Percentiles rank a stretch among this genome's conserved stretches.
Evolutionary conservation across 352 stramenopile species (phyloP).

Genomic region (Globisporangium yorkense): DNA sequence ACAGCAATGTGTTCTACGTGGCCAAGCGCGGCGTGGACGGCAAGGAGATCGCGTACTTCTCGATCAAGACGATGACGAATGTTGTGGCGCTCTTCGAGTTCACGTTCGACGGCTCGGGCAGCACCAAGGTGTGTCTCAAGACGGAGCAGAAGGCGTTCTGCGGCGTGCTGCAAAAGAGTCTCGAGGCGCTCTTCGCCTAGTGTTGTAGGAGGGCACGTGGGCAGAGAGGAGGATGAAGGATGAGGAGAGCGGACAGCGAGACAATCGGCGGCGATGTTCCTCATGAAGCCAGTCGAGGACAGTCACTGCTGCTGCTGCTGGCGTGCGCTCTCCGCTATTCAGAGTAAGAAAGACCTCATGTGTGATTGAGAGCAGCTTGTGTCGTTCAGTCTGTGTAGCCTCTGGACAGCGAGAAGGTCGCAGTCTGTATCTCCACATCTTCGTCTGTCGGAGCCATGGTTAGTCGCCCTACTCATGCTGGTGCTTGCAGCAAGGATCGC

Average conservation of each 20-base stretch:
- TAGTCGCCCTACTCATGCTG: no score
- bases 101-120: slow-evolving; percentile 92
- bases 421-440: no score
- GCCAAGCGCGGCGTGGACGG: slow-evolving; percentile 90
- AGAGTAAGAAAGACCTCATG: neutral
- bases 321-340: neutral
- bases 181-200: slow-evolving; percentile 71
- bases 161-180: slow-evolving; percentile 79
- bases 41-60: slow-evolving; percentile 96
- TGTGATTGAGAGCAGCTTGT: neutral
- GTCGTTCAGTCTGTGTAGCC: no score
- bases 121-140: slow-evolving; percentile 94
- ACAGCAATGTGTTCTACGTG: slow-evolving; percentile 93
- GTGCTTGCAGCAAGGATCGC: neutral
- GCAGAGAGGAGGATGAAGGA: neutral
- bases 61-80: slow-evolving; percentile 91
- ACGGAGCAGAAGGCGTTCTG: slow-evolving; percentile 91
- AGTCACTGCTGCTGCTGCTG: neutral
- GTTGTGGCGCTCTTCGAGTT: slow-evolving; percentile 92
- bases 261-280: no score
- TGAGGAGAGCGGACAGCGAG: neutral
- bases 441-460: no score
- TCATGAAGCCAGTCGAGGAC: no score
- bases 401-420: no score
- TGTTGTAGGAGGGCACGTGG: neutral